Evolutionary conservation across 371 early-diverging fungal species (phyloP), one percentile per base, ranked within the genome.

Genomic region (Blakeslea trispora): DNA sequence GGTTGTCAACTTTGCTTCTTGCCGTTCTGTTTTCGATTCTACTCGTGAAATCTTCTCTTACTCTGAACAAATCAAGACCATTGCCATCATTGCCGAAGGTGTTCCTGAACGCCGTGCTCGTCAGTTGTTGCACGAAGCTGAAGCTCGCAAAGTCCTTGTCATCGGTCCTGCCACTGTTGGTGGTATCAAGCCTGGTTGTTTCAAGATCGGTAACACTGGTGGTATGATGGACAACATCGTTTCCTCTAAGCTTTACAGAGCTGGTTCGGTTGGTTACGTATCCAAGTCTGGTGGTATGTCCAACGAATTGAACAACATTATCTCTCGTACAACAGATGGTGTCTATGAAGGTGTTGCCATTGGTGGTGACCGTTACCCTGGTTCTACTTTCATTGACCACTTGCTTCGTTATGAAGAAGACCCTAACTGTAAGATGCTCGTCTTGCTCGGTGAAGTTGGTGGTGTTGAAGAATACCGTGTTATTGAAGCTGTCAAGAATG

Each of bases 191-290:
- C 96, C 98, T 41, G 98, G 98, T 1, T 96, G 97, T 81, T 98
- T 95, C 91, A 98, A 98, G 91, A 97, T 98, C 65, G 98, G 98
- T 68, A 97, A 97, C 87, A 98, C 98, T 31, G 98, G 98, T 73
- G 98, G 98, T 67, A 98, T 98, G 98, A 98, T 98, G 95, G 98
- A 98, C 77, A 98, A 98, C 85, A 97, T 98, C 78, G 96, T 95
- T 23, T 79, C 94, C 15, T 94, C 94, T 75, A 94, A 93, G 79
- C 85, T 98, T 65, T 97, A 98, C 82, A 91, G 96, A 44, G 75
- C 95, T 43, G 98, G 98, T 24, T 95, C 96, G 1, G 95, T 98
- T 24, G 97, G 92, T 28, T 98, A 98, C 67, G 97, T 98, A 45
- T 92, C 93, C 75, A 98, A 98, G 86, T 92, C 93, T 32, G 98